phyloP scores from a whole-genome alignment of 768 basidiomycete species.

The Candolleomyces eurysporus region DNA sequence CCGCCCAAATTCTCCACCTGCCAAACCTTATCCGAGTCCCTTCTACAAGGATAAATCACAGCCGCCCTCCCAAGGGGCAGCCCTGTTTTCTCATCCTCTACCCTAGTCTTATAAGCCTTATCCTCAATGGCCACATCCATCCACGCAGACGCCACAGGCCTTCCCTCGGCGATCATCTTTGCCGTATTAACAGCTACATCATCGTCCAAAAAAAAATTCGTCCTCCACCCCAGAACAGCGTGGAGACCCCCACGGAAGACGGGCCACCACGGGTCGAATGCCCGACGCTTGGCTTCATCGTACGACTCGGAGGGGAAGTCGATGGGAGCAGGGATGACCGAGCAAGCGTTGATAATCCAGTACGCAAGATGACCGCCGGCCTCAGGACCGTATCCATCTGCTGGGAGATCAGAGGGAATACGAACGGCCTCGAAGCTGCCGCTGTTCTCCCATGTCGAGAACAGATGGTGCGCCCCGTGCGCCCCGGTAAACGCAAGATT shows the following conservation, averaged over 20 bases:
- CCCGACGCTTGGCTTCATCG: too few species aligned
- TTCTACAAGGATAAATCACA: neutral
- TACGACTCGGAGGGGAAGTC: neutral
- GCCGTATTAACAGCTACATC: neutral
- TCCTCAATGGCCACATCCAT: constrained; percentile 4
- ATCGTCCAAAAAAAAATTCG: neutral
- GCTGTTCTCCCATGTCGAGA: neutral
- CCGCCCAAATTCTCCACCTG: neutral
- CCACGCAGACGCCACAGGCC: constrained; percentile 4
- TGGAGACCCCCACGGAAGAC: constrained; percentile 8
- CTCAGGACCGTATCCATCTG: neutral
- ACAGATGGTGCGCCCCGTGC: too few species aligned
- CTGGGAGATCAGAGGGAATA: neutral
- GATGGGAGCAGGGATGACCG: constrained; percentile 5
- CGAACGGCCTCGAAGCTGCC: neutral
- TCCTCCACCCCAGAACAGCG: constrained; percentile 7
- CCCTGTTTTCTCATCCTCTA: neutral
- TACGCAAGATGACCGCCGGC: neutral
- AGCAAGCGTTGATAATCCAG: constrained; percentile 9
- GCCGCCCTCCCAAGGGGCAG: neutral
- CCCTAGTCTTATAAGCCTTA: too few species aligned
- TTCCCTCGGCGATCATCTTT: neutral
- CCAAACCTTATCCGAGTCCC: neutral
- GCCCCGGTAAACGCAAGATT: constrained; percentile 3
- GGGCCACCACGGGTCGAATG: constrained; percentile 3